phyloP scores from a whole-genome alignment of 192 early-diverging fungal genomes.

The Umbelopsis ramanniana region DNA sequence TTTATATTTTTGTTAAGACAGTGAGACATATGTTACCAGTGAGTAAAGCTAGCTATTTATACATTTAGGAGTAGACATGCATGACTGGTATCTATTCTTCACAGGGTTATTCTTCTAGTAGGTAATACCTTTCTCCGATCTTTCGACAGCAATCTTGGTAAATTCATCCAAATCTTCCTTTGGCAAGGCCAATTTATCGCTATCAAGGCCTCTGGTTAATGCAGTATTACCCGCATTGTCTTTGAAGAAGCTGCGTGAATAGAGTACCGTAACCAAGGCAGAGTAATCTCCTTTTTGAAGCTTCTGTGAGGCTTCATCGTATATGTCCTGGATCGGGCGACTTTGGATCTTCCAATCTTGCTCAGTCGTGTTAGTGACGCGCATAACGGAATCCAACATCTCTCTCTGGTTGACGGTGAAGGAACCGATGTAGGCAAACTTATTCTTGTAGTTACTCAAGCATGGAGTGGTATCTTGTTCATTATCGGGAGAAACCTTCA shows the following conservation, averaged over 20 bases:
- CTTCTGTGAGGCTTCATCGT: background rate
- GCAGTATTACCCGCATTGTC: background rate
- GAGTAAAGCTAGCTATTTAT: no score
- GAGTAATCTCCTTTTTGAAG: background rate
- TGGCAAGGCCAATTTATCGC: background rate
- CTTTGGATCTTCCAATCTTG: background rate
- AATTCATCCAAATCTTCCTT: background rate
- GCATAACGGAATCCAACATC: background rate
- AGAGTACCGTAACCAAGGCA: background rate
- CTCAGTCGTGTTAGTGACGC: background rate
- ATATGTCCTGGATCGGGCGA: background rate
- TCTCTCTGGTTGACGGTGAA: background rate
- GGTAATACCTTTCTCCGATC: no score
- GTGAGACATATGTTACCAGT: no score
- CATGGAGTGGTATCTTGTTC: constrained; percentile 4
- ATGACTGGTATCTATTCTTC: no score
- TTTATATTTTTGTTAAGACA: no score
- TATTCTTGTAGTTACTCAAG: background rate
- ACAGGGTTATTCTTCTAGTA: no score
- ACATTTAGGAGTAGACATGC: no score
- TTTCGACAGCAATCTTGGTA: background rate
- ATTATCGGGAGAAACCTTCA: constrained; percentile 1
- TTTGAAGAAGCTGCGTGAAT: background rate
- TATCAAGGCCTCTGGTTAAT: background rate
- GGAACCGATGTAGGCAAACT: background rate